Base-by-base conservation (phyloP, 148 eudicot genomes). In the Suaeda aralocaspica region DNA sequence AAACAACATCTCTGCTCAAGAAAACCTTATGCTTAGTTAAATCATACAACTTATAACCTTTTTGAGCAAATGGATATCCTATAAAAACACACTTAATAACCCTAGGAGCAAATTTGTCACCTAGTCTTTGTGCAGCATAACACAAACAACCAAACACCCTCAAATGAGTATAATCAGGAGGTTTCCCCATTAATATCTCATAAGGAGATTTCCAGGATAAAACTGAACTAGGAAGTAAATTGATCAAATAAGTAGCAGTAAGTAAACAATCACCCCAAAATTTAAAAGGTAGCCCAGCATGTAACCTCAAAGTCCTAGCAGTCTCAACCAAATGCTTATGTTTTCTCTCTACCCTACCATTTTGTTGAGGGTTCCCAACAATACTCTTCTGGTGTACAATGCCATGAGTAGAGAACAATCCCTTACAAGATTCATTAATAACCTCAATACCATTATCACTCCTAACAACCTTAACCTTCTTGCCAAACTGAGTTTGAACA, bases 371-470 rank as follows among this genome's bases (percentile, higher is more conserved):
- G 24, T 42, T 1, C 11, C 19, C 1, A 30, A 51, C 4, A 0
- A 39, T 1, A 5, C 34, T 13, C 2, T 7, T 34, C 6, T 64
- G 69, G 41, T 64, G 62, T 0, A 52, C 0, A 22, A 72, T 72
- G 0, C 69, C 75, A 15, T 50, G 49, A 0, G 16, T 0, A 34
- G 51, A 4, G 25, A 72, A 51, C 0, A 64, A 9, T 0, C 12
- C 0, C 0, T 0, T 2, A 29, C 52, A 52, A 0, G 0, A 0
- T 0, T 21, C 1, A 0, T 50, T 25, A 0, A 64, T 6, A 2
- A 72, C 7, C 0, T 72, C 29, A 13, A 18, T 62, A 0, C 69
- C 69, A 64, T 72, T 72, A 19, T 72, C 75, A 13, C 14, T 50
- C 12, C 67, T 24, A 0, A 64, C 24, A 0, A 0, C 5, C 9